Evolutionary conservation across 1,139 yeast genomes (phyloP), one percentile per base, ranked within the genome.

Genomic region (Yamadazyma oceani): DNA sequence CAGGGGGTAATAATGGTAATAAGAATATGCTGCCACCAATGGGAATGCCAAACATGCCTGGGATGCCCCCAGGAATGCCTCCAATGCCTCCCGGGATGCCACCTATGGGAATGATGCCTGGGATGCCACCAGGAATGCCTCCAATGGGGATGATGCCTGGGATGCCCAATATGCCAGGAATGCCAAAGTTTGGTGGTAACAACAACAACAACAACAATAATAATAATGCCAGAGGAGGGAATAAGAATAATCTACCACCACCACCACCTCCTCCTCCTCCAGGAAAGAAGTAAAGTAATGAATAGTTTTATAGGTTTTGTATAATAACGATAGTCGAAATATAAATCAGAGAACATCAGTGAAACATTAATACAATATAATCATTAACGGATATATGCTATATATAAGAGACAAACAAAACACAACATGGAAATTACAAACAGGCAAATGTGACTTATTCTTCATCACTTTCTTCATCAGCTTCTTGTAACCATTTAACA

Each of bases 401-500:
- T 39, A 39, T 44, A 38, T 21, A 21, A 34, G 14, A 22, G 12
- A 11, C 12, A 13, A 13, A 13, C 26, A 12, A 30, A 12, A 15
- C 5, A 30, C 25, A 19, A 21, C 11, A 21, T 31, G 15, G 15
- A 35, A 17, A 21, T 16, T 25, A 19, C 15, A 25, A 15, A 17
- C 19, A 31, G 34, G 26, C 4, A 4, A 21, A 19, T 15, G 22
- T 26, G 25, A 35, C 21, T 43, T 64, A 64, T 45, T 79, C 81
- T 46, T 83, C 92, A 52, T 84, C 86, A 54, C 67, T 60, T 54
- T 69, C 76, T 53, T 69, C 76, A 49, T 89, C 97, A 43, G 98
- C 97, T 63, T 85, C 92, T 58, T 88, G 83, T 50, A 92, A 78
- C 98, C 98, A 92, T 53, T 85, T 82, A 48, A 92, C 70, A 67